phyloP scores from a whole-genome alignment of 2,329 filamentous ascomycete genomes.

The Ophiostoma quercus region DNA sequence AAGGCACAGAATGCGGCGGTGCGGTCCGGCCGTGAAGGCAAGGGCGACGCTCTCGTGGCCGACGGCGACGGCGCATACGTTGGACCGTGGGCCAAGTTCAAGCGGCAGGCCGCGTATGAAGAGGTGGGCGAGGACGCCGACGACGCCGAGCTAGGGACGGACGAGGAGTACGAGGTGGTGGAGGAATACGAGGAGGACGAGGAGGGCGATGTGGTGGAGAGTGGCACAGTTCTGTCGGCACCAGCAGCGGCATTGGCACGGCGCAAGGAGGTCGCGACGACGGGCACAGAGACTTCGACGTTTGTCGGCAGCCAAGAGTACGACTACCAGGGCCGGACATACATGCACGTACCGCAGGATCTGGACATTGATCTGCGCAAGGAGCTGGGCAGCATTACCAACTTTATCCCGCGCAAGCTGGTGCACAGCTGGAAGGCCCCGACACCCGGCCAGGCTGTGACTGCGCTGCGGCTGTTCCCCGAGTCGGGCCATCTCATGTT shows the following conservation, averaged over 20 bases:
- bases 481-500: slow-evolving; percentile 80
- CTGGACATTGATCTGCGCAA: slow-evolving; percentile 80
- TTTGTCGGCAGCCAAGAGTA: slow-evolving; percentile 80
- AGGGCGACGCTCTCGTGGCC: slow-evolving; percentile 75
- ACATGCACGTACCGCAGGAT: slow-evolving; percentile 91
- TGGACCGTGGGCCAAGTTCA: slow-evolving; percentile 89
- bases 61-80: slow-evolving; percentile 86
- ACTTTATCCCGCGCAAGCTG: slow-evolving; percentile 91
- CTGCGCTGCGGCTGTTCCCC: slow-evolving; percentile 85
- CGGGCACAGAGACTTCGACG: slow-evolving; percentile 71
- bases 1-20: slow-evolving; percentile 68
- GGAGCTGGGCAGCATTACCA: slow-evolving; percentile 72
- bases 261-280: slow-evolving; percentile 53
- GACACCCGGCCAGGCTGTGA: slow-evolving; percentile 57
- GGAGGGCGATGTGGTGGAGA: slow-evolving; percentile 63
- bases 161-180: slow-evolving; percentile 52
- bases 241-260: slow-evolving; percentile 50
- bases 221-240: slow-evolving; percentile 56
- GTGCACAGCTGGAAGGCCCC: slow-evolving; percentile 85
- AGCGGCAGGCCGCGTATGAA: slow-evolving; percentile 58
- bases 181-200: slow-evolving; percentile 68
- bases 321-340: slow-evolving; percentile 93
- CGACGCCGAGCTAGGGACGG: slow-evolving; percentile 71
- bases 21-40: slow-evolving; percentile 72
- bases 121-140: slow-evolving; percentile 70